These are phyloP conservation scores for Psilocybe cyanescens DNA, from an alignment of 768 basidiomycete species.

Conservation along the genomic window DNA sequence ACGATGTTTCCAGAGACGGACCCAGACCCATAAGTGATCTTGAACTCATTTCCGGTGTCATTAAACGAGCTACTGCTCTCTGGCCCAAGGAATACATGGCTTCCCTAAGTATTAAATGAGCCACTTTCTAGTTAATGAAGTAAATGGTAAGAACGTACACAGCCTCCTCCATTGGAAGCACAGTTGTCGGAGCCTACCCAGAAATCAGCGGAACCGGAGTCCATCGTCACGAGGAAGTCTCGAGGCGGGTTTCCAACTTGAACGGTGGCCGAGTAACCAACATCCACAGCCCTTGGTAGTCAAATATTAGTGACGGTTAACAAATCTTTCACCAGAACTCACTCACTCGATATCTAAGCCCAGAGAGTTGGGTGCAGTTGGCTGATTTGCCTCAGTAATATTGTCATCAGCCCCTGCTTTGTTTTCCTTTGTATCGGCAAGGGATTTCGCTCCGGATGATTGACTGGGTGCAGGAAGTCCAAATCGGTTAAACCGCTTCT, in stretches of 20 bases:
- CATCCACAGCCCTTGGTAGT: conserved; percentile 40
- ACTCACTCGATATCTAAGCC: conserved; percentile 73
- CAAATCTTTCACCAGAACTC: not conserved
- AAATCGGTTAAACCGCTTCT: conserved; percentile 9
- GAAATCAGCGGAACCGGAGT: conserved; percentile 70
- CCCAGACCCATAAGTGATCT: conserved; percentile 73
- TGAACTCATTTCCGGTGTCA: conserved; percentile 52
- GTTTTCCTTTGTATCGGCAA: conserved; percentile 4
- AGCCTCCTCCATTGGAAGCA: conserved; percentile 36
- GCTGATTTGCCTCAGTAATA: conserved; percentile 44
- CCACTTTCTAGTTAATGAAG: not conserved
- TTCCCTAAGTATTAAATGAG: conserved; percentile 34
- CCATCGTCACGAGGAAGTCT: conserved; percentile 64
- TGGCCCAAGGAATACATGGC: conserved; percentile 69
- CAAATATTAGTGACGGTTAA: not conserved
- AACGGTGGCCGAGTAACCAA: conserved; percentile 58
- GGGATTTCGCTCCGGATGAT: conserved; percentile 10
- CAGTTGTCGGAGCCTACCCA: conserved; percentile 67
- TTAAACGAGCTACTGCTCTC: conserved; percentile 65
- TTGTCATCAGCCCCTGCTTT: not conserved
- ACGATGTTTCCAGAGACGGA: conserved; percentile 66
- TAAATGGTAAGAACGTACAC: conserved; percentile 33
- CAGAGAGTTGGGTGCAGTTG: conserved; percentile 55
- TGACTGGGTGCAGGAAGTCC: conserved; percentile 22
- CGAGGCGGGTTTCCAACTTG: conserved; percentile 68